phyloP scores from a whole-genome alignment of 768 basidiomycete species.

The Termitomyces sp. region DNA sequence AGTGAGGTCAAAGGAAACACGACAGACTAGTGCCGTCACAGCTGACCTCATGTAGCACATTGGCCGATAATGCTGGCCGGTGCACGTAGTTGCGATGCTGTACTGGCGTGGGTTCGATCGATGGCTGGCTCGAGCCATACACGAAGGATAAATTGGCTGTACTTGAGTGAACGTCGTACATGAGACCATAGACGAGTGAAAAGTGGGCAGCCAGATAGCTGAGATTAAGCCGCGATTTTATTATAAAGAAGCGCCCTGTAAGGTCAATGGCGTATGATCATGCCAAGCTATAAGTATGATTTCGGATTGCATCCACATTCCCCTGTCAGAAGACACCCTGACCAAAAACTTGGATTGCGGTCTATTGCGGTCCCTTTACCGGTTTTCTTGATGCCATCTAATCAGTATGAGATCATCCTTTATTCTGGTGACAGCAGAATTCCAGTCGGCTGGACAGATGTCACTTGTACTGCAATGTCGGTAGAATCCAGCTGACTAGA shows the following conservation, averaged over 20 bases:
- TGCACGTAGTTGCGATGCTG: conserved; percentile 3
- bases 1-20: conserved; percentile 3
- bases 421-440: neutral
- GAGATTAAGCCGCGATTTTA: conserved; percentile 12
- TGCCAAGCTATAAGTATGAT: conserved; percentile 11
- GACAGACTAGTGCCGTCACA: neutral
- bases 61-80: conserved; percentile 6
- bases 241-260: conserved; percentile 10
- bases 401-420: conserved; percentile 14
- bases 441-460: neutral
- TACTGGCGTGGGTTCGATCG: conserved; percentile 3
- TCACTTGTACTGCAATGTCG: neutral
- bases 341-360: conserved; percentile 14
- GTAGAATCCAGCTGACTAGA: neutral
- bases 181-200: conserved; percentile 1
- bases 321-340: conserved; percentile 23
- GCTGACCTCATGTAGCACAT: conserved; percentile 10
- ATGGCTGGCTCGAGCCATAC: neutral
- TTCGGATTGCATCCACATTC: conserved; percentile 17
- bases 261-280: conserved; percentile 14
- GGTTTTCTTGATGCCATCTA: conserved; percentile 13
- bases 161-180: conserved; percentile 10
- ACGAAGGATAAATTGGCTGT: neutral
- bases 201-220: conserved; percentile 12
- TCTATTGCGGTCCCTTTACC: no score